A percentile compares a stretch with the other conserved stretches of the same genome.
phyloP scores from a whole-genome alignment of 2,329 filamentous ascomycete species.

The Xylaria sp. region DNA sequence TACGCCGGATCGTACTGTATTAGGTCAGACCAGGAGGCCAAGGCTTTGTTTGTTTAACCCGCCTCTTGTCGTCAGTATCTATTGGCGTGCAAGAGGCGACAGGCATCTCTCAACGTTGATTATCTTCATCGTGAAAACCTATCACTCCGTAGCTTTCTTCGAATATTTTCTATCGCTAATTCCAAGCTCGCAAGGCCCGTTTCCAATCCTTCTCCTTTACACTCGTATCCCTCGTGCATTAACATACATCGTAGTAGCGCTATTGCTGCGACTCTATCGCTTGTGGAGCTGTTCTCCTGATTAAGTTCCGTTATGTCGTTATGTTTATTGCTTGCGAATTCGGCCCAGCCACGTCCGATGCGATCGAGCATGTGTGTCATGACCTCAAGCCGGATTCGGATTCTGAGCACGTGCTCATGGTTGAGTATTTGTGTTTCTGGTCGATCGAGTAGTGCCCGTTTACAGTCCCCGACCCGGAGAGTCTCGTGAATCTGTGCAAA shows the following conservation, averaged over 20 bases:
- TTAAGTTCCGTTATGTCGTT: background rate
- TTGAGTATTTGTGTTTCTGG: background rate
- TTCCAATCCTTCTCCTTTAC: background rate
- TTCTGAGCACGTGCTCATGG: background rate
- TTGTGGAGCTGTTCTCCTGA: background rate
- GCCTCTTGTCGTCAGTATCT: too few species aligned
- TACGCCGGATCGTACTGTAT: too few species aligned
- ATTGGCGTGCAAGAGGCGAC: too few species aligned
- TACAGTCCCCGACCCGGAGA: background rate
- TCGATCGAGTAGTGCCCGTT: background rate
- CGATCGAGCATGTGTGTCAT: constrained; percentile 2
- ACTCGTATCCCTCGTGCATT: background rate
- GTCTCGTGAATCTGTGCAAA: background rate
- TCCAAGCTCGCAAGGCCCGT: background rate
- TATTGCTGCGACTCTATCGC: background rate
- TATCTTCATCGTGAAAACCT: background rate
- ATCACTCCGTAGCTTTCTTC: background rate
- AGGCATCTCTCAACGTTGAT: too few species aligned
- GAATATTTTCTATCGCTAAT: background rate
- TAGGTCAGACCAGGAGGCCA: too few species aligned
- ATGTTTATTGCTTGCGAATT: background rate
- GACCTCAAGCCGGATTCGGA: background rate
- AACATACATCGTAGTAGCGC: background rate
- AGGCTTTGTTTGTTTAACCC: too few species aligned
- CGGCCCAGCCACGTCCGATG: background rate